Percentiles rank a stretch among this genome's conserved stretches.
Conservation (phyloP, 768 basidiomycete species). For the Guyanaporus albipodus region DNA sequence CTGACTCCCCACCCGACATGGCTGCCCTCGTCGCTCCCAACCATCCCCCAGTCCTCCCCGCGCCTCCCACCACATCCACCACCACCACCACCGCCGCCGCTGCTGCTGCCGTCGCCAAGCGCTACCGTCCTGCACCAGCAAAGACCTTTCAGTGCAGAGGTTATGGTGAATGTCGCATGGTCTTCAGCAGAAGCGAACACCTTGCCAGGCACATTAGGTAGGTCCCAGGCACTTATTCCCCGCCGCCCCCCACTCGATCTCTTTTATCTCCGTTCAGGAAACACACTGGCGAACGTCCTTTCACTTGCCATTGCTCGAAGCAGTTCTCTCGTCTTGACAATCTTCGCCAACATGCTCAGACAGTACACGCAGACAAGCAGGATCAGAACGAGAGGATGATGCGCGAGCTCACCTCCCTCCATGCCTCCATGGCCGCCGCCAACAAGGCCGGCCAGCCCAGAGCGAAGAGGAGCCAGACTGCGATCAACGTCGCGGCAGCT, state of each 20-base stretch:
- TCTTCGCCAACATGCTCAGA: conserved; percentile 94
- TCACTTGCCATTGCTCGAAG: conserved; percentile 93
- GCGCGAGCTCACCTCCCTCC: conserved; percentile 80
- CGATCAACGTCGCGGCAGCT: conserved; percentile 9
- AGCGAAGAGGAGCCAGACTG: conserved; percentile 36
- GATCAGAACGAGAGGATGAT: conserved; percentile 89
- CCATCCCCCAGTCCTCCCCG: conserved; percentile 20
- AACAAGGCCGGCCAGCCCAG: conserved; percentile 38
- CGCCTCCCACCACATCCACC: conserved; percentile 3
- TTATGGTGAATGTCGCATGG: conserved; percentile 94
- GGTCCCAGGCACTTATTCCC: conserved; percentile 31
- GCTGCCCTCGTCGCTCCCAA: conserved; percentile 32
- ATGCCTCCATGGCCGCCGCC: conserved; percentile 70
- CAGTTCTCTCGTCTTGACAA: conserved; percentile 97
- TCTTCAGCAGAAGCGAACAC: conserved; percentile 94
- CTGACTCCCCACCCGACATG: conserved; percentile 24
- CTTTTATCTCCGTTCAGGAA: conserved; percentile 54
- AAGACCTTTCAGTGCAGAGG: conserved; percentile 96
- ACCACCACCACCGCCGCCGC: no score
- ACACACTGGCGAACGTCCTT: conserved; percentile 97
- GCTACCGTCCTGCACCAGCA: conserved; percentile 79
- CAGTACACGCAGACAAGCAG: conserved; percentile 92
- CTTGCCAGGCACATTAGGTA: conserved; percentile 93
- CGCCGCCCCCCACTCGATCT: conserved; percentile 20
- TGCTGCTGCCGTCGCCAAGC: conserved; percentile 42